Evolutionary conservation across 2,329 filamentous ascomycete genomes (phyloP), one percentile per base, ranked within the genome.

Genomic region (Seiridium unicorne): DNA sequence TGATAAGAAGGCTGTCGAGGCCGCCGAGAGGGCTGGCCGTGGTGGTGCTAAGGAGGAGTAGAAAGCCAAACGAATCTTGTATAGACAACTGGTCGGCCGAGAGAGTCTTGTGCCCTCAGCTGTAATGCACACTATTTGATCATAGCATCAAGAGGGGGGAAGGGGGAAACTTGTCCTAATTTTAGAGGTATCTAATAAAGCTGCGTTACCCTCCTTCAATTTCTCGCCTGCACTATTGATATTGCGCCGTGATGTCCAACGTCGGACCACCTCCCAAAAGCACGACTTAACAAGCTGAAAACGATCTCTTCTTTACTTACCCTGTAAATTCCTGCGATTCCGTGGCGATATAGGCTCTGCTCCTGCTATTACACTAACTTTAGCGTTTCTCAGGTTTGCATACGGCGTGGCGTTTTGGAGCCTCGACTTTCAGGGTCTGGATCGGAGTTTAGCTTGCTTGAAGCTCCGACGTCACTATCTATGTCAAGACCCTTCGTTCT

Each of bases 1-100:
- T 74, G 95, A 99, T 77, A 92, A 94, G 85, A 93, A 94, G 80
- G 88, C 90, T 60, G 85, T 97, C 53, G 91, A 93, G 80, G 84
- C 86, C 55, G 89, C 88, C 58, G 91, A 94, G 83, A 90, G 90
- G 74, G 83, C 89, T 59, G 89, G 89, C 64, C 84, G 86, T 63
- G 88, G 88, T 60, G 88, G 88, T 70, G 86, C 80, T 70, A 90
- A 90, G 85, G 88, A 90, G 76, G 88, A 90, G 79, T 90, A 87
- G 73, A 71, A 42, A 18, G 36, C 44, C 42, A 13, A 7, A 8
- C 38, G 13, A 13, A 13, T 8, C 38, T 42, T 42, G 13, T 26
- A 42, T 42, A 8, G 7, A 42, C 38, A 42, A 42, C 7, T 8
- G 13, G 38, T 13, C 38, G 38, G 38, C 38, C 18, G 18, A 26